Evolutionary conservation across 2,329 filamentous ascomycete genomes (phyloP).

Genomic region (Akanthomyces uredinophilus): DNA sequence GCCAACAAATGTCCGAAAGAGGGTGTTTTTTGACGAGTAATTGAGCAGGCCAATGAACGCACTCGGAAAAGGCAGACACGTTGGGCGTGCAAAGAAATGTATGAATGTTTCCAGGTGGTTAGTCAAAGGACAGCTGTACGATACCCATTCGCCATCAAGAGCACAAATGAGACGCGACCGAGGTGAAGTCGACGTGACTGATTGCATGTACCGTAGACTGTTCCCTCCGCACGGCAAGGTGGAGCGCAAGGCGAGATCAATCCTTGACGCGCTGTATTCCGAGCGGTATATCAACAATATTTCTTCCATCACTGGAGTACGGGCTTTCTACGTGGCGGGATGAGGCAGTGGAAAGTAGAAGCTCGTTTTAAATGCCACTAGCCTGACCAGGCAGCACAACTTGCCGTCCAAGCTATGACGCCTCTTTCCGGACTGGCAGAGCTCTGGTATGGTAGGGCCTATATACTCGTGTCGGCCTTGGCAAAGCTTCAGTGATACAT

Average conservation of each 20-base stretch:
- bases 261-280: slow-evolving; percentile 74
- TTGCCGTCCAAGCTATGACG: slow-evolving; percentile 4
- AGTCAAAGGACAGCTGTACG: slow-evolving; percentile 26
- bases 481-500: slow-evolving; percentile 11
- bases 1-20: slow-evolving; percentile 43
- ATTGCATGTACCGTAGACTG: slow-evolving; percentile 11
- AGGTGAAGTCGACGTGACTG: not conserved
- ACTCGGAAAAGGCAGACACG: slow-evolving; percentile 19
- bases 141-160: slow-evolving; percentile 29
- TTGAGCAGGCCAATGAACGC: slow-evolving; percentile 20
- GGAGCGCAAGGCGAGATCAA: slow-evolving; percentile 70
- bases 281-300: slow-evolving; percentile 57
- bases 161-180: not conserved
- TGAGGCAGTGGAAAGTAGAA: slow-evolving; percentile 14
- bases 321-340: slow-evolving; percentile 13
- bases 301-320: slow-evolving; percentile 1
- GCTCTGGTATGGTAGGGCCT: slow-evolving; percentile 4
- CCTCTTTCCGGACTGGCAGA: not conserved
- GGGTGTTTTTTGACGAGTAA: slow-evolving; percentile 46
- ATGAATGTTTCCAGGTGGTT: slow-evolving; percentile 16
- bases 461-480: slow-evolving; percentile 6
- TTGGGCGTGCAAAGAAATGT: slow-evolving; percentile 18
- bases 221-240: slow-evolving; percentile 60
- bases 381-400: slow-evolving; percentile 9
- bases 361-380: slow-evolving; percentile 1